A percentile compares a stretch with the other conserved stretches of the same genome.
Conservation (phyloP, 148 eudicot genomes). For the Arctostaphylos glauca region DNA sequence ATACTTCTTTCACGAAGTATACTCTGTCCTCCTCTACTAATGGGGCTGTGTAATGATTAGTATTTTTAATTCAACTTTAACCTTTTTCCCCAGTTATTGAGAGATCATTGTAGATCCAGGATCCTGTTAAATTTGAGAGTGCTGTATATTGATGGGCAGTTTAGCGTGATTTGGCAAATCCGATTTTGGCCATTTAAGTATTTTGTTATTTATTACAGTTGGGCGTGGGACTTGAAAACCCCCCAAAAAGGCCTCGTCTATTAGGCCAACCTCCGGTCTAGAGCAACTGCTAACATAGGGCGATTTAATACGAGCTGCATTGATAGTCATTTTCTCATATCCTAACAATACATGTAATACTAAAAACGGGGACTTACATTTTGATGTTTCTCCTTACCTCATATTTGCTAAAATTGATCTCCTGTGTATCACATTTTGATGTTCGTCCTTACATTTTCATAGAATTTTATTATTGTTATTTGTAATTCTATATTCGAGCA, state of each 20-base stretch:
- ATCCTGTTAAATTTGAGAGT: background rate
- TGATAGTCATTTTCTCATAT: too few relatives aligned
- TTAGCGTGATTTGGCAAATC: background rate
- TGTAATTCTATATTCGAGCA: too few relatives aligned
- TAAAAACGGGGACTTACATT: background rate
- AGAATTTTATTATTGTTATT: too few relatives aligned
- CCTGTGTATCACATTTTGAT: background rate
- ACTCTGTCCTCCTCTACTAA: background rate
- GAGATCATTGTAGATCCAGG: background rate
- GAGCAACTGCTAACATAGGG: too few relatives aligned
- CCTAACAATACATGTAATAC: background rate
- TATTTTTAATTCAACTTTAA: background rate
- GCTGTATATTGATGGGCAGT: background rate
- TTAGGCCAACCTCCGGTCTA: too few relatives aligned
- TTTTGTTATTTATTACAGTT: background rate
- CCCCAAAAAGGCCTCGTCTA: too few relatives aligned
- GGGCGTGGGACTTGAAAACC: background rate
- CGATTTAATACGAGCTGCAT: too few relatives aligned
- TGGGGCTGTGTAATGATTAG: background rate
- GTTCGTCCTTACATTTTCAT: too few relatives aligned
- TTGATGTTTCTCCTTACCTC: background rate
- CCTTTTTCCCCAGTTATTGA: background rate
- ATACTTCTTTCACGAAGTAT: background rate
- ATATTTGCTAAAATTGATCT: background rate
- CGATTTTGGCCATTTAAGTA: background rate